These are phyloP conservation scores for Parafenestella ontariensis DNA, from an alignment of 2,329 filamentous ascomycete genomes.

Conservation along the genomic window DNA sequence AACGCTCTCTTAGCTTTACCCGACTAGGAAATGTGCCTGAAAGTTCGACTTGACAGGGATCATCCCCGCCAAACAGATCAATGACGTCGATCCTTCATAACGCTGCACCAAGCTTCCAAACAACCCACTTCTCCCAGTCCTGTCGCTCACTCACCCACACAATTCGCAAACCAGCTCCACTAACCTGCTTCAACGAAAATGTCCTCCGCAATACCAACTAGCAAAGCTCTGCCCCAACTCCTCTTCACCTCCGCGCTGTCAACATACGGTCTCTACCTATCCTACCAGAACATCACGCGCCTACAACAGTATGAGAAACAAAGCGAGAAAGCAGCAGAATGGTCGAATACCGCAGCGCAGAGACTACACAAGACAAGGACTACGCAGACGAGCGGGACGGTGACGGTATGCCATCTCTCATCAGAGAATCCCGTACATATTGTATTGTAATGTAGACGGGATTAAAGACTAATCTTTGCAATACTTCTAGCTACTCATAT, in stretches of 20 bases:
- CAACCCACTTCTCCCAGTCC: too few relatives aligned
- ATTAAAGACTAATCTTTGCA: not conserved
- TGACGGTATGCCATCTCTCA: slow-evolving; percentile 32
- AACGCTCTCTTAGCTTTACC: too few relatives aligned
- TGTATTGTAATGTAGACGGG: too few relatives aligned
- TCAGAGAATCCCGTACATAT: not conserved
- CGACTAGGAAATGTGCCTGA: too few relatives aligned
- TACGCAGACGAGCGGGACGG: slow-evolving; percentile 43
- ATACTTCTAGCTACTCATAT: slow-evolving; percentile 25
- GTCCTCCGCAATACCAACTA: slow-evolving; percentile 1
- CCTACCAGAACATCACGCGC: slow-evolving; percentile 46
- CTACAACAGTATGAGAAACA: slow-evolving; percentile 46
- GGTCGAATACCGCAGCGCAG: slow-evolving; percentile 41
- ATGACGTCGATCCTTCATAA: slow-evolving; percentile 7
- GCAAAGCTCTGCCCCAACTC: slow-evolving; percentile 19
- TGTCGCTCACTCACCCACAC: not conserved
- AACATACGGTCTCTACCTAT: slow-evolving; percentile 41
- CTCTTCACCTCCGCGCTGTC: slow-evolving; percentile 30
- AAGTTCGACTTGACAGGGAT: too few relatives aligned
- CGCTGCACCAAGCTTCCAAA: not conserved
- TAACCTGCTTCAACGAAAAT: too few relatives aligned
- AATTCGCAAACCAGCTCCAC: not conserved
- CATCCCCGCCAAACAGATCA: not conserved
- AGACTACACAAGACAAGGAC: slow-evolving; percentile 44
- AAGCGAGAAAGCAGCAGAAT: slow-evolving; percentile 47